These are phyloP conservation scores for Starmerella stigmatis DNA, from an alignment of 805 yeast species.

Conservation along the genomic window DNA sequence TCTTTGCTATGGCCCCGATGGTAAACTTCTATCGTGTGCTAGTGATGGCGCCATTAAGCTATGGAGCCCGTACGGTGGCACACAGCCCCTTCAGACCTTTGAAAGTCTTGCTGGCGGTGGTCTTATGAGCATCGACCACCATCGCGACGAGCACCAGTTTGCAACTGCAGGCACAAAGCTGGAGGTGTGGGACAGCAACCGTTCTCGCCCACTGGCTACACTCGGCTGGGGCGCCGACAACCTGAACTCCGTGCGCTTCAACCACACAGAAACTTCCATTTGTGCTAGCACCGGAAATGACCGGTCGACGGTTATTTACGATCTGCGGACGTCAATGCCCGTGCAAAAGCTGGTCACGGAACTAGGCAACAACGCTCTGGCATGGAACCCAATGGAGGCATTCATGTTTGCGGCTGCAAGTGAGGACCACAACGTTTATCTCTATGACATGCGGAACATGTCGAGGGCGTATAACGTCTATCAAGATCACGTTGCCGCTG, in stretches of 20 bases:
- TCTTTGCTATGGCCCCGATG: slow-evolving; percentile 57
- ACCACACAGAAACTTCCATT: slow-evolving; percentile 78
- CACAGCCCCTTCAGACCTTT: slow-evolving; percentile 66
- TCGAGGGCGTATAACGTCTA: slow-evolving; percentile 68
- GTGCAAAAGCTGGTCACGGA: slow-evolving; percentile 79
- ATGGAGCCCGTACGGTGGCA: slow-evolving; percentile 49
- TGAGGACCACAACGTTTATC: slow-evolving; percentile 90
- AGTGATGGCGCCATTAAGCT: slow-evolving; percentile 80
- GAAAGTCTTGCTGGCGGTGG: slow-evolving; percentile 60
- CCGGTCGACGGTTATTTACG: slow-evolving; percentile 82
- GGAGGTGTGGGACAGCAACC: slow-evolving; percentile 81
- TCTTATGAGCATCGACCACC: slow-evolving; percentile 79
- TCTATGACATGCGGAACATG: slow-evolving; percentile 95
- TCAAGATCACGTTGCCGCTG: slow-evolving; percentile 94
- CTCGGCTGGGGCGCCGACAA: slow-evolving; percentile 97
- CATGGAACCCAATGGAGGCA: slow-evolving; percentile 98
- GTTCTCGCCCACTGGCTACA: slow-evolving; percentile 67
- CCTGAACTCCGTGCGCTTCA: slow-evolving; percentile 69
- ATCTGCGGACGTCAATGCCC: slow-evolving; percentile 80
- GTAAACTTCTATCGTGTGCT: slow-evolving; percentile 69
- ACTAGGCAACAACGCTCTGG: slow-evolving; percentile 71
- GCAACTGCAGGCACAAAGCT: slow-evolving; percentile 88
- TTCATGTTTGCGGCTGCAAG: slow-evolving; percentile 82
- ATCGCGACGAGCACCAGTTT: slow-evolving; percentile 57
- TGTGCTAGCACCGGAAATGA: slow-evolving; percentile 80